Conservation (phyloP, 1,284 basidiomycete genomes). For the Rhodotorula mucilaginosa region DNA sequence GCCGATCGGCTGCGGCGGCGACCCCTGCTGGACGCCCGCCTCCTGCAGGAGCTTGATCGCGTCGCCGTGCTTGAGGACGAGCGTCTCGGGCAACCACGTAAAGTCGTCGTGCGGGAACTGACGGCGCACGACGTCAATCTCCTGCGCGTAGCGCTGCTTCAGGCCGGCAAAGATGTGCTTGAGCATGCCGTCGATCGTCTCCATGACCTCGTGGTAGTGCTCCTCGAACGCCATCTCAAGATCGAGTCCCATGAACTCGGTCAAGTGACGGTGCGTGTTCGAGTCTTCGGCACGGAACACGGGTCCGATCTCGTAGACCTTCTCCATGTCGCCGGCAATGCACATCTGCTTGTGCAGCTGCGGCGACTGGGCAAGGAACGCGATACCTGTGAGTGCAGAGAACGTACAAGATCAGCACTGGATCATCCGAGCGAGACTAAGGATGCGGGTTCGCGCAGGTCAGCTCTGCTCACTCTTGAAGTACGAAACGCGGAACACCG, state of each 20-base stretch:
- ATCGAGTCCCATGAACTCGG: constrained; percentile 98
- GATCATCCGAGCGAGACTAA: background rate
- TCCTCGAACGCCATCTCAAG: constrained; percentile 98
- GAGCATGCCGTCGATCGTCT: constrained; percentile 78
- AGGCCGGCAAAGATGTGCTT: constrained; percentile 79
- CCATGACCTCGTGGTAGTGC: constrained; percentile 94
- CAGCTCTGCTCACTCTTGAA: constrained; percentile 71
- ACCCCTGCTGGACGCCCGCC: constrained; percentile 46
- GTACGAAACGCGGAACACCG: constrained; percentile 96
- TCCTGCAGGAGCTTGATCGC: constrained; percentile 68
- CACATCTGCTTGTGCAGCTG: constrained; percentile 99
- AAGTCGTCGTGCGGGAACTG: constrained; percentile 78
- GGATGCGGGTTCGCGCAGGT: constrained; percentile 5
- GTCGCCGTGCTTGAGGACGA: constrained; percentile 72
- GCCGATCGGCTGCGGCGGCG: constrained; percentile 42
- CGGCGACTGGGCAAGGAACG: constrained; percentile 93
- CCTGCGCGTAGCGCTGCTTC: constrained; percentile 71
- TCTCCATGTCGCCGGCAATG: constrained; percentile 95
- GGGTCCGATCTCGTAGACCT: constrained; percentile 92
- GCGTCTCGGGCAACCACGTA: constrained; percentile 50
- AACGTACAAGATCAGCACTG: background rate
- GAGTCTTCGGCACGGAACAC: constrained; percentile 99
- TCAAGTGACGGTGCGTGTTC: constrained; percentile 96
- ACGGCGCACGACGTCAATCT: constrained; percentile 73
- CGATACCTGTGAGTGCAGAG: constrained; percentile 60